Base-by-base conservation (phyloP, 2,329 filamentous ascomycete species). In the Fusarium palustre region DNA sequence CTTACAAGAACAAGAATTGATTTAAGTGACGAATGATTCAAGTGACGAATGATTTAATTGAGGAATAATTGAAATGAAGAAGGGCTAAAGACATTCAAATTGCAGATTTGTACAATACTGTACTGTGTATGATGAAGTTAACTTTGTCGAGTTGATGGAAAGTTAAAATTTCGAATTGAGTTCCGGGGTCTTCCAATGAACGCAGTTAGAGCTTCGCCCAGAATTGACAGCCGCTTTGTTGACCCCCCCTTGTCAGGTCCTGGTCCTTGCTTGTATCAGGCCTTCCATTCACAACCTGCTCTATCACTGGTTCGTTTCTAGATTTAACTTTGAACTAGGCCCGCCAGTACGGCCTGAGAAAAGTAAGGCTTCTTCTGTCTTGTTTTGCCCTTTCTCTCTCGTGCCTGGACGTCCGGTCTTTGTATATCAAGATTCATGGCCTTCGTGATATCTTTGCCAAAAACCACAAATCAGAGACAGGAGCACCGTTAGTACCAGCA, bases 391-490 rank as follows among this genome's bases (percentile, higher is more conserved):
- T 20, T 39, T 18, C 15, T 5, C 18, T 6, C 15, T 15, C 16
- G 7, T 24, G 41, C 5, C 0, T 25, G 9, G 15, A 42, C 15
- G 8, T 18, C 13, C 16, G 3, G 22, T 18, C 0, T 42, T 16
- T 42, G 41, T 42, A 42, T 12, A 42, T 42, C 41, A 24, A 10
- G 31, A 7, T 8, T 9, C 16, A 24, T 13, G 7, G 4, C 20
- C n/a, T 12, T 24, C 15, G 12, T 6, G 1, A 34, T 25, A 49
- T 7, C 0, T 7, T 10, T 11, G 9, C 0, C 5, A 9, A 34
- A 18, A 13, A 16, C 3, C 12, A 2, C 2, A 24, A 16, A 16
- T 25, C 8, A 4, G 22, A 7, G 22, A 25, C 15, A 20, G 24
- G 16, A 18, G 2, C 41, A 18, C 9, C 8, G 5, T 16, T 11